A percentile compares a stretch with the other conserved stretches of the same genome.
phyloP scores from a whole-genome alignment of 2,329 filamentous ascomycete species.

The Cladophialophora bantiana region DNA sequence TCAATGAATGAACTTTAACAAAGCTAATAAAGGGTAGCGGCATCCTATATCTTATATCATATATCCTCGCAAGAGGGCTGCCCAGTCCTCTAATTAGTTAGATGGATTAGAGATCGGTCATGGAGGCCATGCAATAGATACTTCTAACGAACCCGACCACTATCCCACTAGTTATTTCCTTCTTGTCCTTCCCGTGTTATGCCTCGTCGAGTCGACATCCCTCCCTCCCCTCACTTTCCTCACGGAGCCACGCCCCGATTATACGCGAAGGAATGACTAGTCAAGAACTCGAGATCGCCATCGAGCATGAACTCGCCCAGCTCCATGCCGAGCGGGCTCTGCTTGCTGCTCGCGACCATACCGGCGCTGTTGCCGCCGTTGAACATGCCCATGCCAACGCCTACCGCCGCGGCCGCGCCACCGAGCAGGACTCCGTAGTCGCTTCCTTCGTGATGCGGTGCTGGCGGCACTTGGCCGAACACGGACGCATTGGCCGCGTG shows the following conservation, averaged over 20 bases:
- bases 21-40: background rate
- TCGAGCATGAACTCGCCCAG: conserved; percentile 50
- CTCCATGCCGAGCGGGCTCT: conserved; percentile 45
- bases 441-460: background rate
- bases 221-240: background rate
- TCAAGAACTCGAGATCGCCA: conserved; percentile 41
- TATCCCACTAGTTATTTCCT: too few species aligned
- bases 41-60: too few species aligned
- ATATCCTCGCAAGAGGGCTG: too few species aligned
- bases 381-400: background rate
- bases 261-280: conserved; percentile 21
- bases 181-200: background rate
- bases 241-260: conserved; percentile 12
- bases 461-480: background rate
- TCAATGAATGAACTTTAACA: background rate
- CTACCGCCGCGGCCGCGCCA: background rate
- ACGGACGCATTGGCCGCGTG: background rate
- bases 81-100: too few species aligned
- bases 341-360: conserved; percentile 9
- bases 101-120: too few species aligned
- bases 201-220: background rate
- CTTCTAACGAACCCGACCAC: too few species aligned
- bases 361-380: conserved; percentile 7
- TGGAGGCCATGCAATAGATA: too few species aligned
- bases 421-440: conserved; percentile 2